These are phyloP conservation scores for Eucalyptus marginata DNA, from an alignment of 345 rosid genomes.

Conservation along the genomic window DNA sequence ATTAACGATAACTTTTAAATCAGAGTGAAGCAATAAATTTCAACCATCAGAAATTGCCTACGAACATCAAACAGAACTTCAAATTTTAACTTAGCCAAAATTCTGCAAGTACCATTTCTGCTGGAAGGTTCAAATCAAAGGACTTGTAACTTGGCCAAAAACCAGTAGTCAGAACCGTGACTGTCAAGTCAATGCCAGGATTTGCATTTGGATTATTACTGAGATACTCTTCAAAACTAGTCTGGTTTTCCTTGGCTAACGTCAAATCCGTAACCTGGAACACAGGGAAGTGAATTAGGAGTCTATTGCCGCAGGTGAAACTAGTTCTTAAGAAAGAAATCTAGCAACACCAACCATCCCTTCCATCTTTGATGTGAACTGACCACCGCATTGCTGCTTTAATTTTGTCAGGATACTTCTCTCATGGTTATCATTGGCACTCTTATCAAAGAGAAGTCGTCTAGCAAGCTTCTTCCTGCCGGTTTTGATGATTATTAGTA, in stretches of 20 bases:
- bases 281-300: not conserved
- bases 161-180: conserved; percentile 74
- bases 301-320: not conserved
- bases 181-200: conserved; percentile 73
- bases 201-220: conserved; percentile 30
- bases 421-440: conserved; percentile 58
- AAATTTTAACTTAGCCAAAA: not conserved
- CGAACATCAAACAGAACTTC: not conserved
- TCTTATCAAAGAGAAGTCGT: conserved; percentile 36
- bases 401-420: conserved; percentile 52
- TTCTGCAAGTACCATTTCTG: conserved; percentile 49
- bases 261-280: conserved; percentile 70
- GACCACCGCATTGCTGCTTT: conserved; percentile 75
- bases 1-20: not conserved
- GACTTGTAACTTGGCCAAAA: conserved; percentile 91
- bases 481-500: not conserved
- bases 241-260: conserved; percentile 76
- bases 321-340: not conserved
- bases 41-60: not conserved
- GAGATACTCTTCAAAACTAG: conserved; percentile 61
- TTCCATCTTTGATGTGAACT: conserved; percentile 78
- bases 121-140: conserved; percentile 61
- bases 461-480: conserved; percentile 59
- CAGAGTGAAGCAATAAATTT: not conserved
- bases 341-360: conserved; percentile 31